Percentiles rank a stretch among this genome's conserved stretches.
Conservation (phyloP, 257 asterid species). For the Plectranthus barbatus region DNA sequence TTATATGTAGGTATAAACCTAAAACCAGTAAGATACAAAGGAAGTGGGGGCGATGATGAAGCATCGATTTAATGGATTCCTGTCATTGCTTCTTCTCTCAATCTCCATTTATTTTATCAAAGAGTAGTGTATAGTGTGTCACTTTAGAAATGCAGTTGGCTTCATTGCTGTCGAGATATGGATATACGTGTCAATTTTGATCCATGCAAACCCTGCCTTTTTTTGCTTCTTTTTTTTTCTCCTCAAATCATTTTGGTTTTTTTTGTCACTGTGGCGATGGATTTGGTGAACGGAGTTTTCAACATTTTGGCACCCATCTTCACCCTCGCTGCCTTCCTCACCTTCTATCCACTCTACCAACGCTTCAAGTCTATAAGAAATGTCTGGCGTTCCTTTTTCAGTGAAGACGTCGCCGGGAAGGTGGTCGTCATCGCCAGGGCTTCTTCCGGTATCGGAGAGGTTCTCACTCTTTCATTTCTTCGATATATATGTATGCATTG, state of each 20-base stretch:
- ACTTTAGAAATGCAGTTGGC: background rate
- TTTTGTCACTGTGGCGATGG: conserved; percentile 15
- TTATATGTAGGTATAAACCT: no score
- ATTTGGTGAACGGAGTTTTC: conserved; percentile 28
- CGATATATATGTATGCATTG: no score
- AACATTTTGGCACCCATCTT: conserved; percentile 35
- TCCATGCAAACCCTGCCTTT: conserved; percentile 18
- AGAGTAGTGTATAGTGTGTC: background rate
- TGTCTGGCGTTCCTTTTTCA: conserved; percentile 34
- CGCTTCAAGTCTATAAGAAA: conserved; percentile 23
- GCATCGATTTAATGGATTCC: no score
- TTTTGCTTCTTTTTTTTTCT: background rate
- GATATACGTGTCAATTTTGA: conserved; percentile 19
- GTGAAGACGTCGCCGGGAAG: conserved; percentile 49
- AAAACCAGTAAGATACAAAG: no score
- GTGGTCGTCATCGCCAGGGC: conserved; percentile 71
- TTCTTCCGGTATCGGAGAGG: conserved; percentile 84
- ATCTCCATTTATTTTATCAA: no score
- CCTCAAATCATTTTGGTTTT: no score
- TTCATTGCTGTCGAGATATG: conserved; percentile 10
- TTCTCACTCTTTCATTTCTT: background rate
- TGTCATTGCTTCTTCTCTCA: no score
- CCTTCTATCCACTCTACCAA: conserved; percentile 35
- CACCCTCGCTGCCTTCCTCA: conserved; percentile 17
- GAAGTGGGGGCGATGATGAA: no score